Evolutionary conservation across 2,329 filamentous ascomycete species (phyloP), one percentile per base, ranked within the genome.

Genomic region (Aspergillus neotritici): DNA sequence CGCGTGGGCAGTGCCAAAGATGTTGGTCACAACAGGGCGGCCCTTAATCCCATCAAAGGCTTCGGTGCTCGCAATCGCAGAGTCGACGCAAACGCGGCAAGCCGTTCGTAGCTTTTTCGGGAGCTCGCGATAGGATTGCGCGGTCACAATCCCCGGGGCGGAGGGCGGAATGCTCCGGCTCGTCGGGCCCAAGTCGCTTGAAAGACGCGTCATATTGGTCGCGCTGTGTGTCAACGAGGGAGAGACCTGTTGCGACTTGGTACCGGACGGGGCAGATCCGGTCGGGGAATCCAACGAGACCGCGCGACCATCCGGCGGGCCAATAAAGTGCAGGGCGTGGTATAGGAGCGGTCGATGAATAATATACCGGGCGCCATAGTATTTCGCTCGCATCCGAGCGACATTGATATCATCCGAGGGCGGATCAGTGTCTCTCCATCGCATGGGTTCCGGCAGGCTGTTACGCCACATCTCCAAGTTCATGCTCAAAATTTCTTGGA

Each of bases 1-100:
- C 87, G 91, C 90, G 74, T 96, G 91, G 49, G 89, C 86, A 13
- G 91, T 97, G 40, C 91, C 90, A 67, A 95, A 94, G 16, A 95
- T 83, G 57, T 96, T 97, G n/a, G 91, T 97, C 43, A 97, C 83
- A 40, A 96, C 84, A 7, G 86, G 80, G 25, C 88, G 79, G 48
- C 78, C 70, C 17, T 63, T 67, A 12, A 78, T 72, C 2, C 75
- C 74, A 61, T 86, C 79, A 61, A 97, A 94, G 1, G 89, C 87
- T 42, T 81, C 78, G 0, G 91, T 97, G 63, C 91, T 96, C 60
- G 85, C 76, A 41, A 95, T 81, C 1, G 94, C 80, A 5, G 88
- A 86, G 34, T 80, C 72, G 43, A 93, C 77, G 46, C 84, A 88
- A 28, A 63, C 74, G 37, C 66, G 65, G 11, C 82, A 83, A 47